Conservation (phyloP, 2,329 filamentous ascomycete genomes). For the Aspergillus flavus region DNA sequence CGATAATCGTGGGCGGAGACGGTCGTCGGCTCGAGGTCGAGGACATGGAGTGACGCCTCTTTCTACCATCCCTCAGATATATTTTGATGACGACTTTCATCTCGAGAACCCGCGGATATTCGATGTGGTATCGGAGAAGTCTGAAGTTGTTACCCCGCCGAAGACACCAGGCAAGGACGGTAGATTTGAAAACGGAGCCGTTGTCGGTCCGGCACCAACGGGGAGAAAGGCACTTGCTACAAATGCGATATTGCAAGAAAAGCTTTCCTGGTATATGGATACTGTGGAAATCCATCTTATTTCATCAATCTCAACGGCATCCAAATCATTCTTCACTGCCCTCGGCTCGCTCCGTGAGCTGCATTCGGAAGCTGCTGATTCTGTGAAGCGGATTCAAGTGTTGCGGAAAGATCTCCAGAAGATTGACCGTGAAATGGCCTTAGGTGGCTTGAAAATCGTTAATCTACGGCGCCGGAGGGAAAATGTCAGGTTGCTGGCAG, state of each 20-base stretch:
- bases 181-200: conserved; percentile 58
- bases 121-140: conserved; percentile 92
- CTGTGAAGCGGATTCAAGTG: conserved; percentile 80
- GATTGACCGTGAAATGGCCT: conserved; percentile 83
- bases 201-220: conserved; percentile 56
- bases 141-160: conserved; percentile 82
- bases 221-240: conserved; percentile 85
- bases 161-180: conserved; percentile 57
- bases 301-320: conserved; percentile 92
- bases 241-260: conserved; percentile 96
- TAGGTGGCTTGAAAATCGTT: conserved; percentile 81
- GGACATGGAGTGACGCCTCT: conserved; percentile 78
- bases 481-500: conserved; percentile 79
- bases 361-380: conserved; percentile 89
- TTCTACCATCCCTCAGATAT: conserved; percentile 88
- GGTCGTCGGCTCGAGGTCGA: conserved; percentile 56
- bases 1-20: conserved; percentile 51
- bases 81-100: conserved; percentile 93
- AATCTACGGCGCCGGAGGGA: conserved; percentile 79
- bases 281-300: conserved; percentile 97
- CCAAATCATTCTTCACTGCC: conserved; percentile 93
- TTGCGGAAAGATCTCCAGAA: conserved; percentile 77
- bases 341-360: conserved; percentile 87
- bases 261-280: conserved; percentile 99
- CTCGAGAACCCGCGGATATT: conserved; percentile 96